A percentile compares a stretch with the other conserved stretches of the same genome.
phyloP scores from a whole-genome alignment of 148 eudicot genomes.

The Fagopyrum tataricum region DNA sequence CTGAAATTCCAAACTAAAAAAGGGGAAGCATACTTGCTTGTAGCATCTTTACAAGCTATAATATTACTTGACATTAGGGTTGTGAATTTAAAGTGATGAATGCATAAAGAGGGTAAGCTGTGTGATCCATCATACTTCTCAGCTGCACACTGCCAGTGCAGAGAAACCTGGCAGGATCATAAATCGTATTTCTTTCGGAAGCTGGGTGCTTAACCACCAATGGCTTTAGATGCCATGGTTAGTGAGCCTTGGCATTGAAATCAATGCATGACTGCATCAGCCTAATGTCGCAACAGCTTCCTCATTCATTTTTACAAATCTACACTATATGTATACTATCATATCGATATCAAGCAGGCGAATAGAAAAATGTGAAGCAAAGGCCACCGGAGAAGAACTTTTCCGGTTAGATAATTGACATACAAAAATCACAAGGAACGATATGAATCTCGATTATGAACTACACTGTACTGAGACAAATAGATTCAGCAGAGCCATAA shows the following conservation, averaged over 20 bases:
- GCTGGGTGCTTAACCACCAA: constrained; percentile 15
- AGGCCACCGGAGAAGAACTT: neutral
- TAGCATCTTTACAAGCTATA: too few species aligned
- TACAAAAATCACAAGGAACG: too few species aligned
- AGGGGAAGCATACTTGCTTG: too few species aligned
- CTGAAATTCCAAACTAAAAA: too few species aligned
- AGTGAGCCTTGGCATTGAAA: neutral
- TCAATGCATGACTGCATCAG: neutral
- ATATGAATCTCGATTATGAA: too few species aligned
- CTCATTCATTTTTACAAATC: neutral
- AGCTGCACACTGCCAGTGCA: constrained; percentile 19
- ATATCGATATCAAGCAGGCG: too few species aligned
- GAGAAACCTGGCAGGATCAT: constrained; percentile 20
- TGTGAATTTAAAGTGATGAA: neutral
- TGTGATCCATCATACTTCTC: constrained; percentile 21
- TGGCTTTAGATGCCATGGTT: constrained; percentile 15
- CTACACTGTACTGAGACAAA: too few species aligned
- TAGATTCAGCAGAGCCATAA: too few species aligned
- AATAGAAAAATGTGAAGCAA: neutral
- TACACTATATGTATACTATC: neutral
- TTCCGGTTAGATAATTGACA: too few species aligned
- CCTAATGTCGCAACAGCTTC: constrained; percentile 14
- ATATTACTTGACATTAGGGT: neutral
- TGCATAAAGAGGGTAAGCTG: neutral
- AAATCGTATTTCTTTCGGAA: constrained; percentile 4